Conservation (phyloP, 2,329 filamentous ascomycete species). For the Fusarium begoniae region DNA sequence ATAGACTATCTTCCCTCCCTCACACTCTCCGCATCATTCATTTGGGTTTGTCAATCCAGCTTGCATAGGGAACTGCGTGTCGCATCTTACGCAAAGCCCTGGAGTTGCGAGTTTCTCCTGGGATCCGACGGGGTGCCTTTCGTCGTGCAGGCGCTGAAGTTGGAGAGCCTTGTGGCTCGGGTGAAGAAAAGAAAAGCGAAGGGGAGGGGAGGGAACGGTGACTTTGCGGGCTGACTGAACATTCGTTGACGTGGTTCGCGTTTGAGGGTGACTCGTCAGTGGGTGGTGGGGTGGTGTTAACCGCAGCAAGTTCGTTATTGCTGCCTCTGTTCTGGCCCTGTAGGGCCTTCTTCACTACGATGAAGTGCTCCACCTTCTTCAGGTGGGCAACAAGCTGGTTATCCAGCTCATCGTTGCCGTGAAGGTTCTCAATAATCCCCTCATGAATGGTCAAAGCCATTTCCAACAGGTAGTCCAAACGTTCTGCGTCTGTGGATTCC, state of each 20-base stretch:
- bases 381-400: neutral
- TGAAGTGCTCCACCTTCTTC: neutral
- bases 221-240: neutral
- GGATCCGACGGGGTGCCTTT: neutral
- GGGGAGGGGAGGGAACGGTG: neutral
- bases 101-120: neutral
- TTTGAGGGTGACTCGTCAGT: fast-evolving
- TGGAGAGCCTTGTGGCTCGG: neutral
- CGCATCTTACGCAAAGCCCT: neutral
- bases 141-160: neutral
- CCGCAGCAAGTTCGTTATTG: no score
- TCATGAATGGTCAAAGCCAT: neutral
- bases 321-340: no score
- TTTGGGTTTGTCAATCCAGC: neutral
- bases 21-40: neutral
- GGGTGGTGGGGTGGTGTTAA: neutral
- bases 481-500: neutral
- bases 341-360: neutral
- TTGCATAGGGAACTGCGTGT: neutral
- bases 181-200: neutral
- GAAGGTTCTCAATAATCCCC: neutral
- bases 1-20: no score
- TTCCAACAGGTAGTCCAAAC: neutral
- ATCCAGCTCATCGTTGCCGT: neutral
- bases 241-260: fast-evolving